Percentiles rank a stretch among this genome's conserved stretches.
Conservation (phyloP, 2,329 filamentous ascomycete genomes). For the Monilinia laxa region DNA sequence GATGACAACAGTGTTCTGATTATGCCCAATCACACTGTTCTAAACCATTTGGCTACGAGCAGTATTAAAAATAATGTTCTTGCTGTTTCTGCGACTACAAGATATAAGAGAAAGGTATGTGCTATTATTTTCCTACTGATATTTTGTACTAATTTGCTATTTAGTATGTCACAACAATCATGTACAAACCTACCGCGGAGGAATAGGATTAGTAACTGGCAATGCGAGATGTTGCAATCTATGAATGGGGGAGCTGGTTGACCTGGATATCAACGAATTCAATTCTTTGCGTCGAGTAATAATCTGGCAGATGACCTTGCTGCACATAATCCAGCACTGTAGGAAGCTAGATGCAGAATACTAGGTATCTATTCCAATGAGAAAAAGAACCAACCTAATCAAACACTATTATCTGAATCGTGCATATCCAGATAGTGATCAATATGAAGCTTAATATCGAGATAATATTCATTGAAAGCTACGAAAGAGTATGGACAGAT, state of each 20-base stretch:
- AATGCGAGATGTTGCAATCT: slow-evolving; percentile 15
- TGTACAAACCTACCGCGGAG: slow-evolving; percentile 81
- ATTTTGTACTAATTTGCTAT: slow-evolving; percentile 17
- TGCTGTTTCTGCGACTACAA: slow-evolving; percentile 93
- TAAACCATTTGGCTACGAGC: slow-evolving; percentile 95
- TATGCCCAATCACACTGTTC: slow-evolving; percentile 94
- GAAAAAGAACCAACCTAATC: not conserved
- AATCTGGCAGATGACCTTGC: slow-evolving; percentile 14
- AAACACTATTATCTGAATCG: not conserved
- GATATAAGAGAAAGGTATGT: slow-evolving; percentile 88
- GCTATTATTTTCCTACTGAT: not conserved
- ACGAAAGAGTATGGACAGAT: too few relatives aligned
- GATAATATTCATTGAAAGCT: too few relatives aligned
- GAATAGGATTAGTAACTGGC: slow-evolving; percentile 39
- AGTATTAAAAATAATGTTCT: slow-evolving; percentile 97
- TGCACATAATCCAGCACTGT: slow-evolving; percentile 6
- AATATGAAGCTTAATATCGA: too few relatives aligned
- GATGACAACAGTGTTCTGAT: slow-evolving; percentile 97
- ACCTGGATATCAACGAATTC: slow-evolving; percentile 20
- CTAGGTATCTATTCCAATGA: slow-evolving; percentile 7
- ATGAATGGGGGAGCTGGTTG: slow-evolving; percentile 15
- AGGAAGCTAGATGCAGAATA: slow-evolving; percentile 17
- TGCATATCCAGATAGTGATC: not conserved
- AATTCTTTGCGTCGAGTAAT: slow-evolving; percentile 9
- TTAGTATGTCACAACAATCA: slow-evolving; percentile 94